Base-by-base conservation (phyloP, 2,329 filamentous ascomycete species). In the Thielaviopsis populi region DNA sequence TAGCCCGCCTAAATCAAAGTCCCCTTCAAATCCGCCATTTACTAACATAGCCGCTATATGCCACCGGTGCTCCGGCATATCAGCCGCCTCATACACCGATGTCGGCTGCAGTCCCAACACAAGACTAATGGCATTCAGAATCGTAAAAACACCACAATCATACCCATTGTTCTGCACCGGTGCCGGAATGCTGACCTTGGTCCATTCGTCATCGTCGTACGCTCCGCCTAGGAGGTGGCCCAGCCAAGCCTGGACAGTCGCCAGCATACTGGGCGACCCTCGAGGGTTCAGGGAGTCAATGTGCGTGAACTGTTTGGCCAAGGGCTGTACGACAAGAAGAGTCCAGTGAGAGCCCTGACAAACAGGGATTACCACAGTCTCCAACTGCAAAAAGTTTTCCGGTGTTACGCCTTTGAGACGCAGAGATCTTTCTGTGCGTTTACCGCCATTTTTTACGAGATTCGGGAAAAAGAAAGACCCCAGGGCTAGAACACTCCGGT, bases 61-160 rank as follows among this genome's bases (percentile, higher is more conserved):
- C 62, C 79, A 76, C 27, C 85, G 78, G 68, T 87, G 84, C 60
- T 78, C 72, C 1, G 77, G 75, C 77, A 89, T 81, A 63, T 87
- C 80, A 0, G 71, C 67, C 42, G 79, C 73, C 1, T 72, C 68
- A 65, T 87, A 84, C 2, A 71, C 71, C 64, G 75, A 73, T n/a
- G 73, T 71, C 1, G 81, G 80, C 66, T 77, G 78, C 19, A 83
- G 68, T 1, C 81, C 81, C 40, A 83, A 70, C 0, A 79, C 76
- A 42, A 84, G 69, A 63, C 83, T 87, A 59, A 89, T 79, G 17
- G 82, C 84, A 69, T 91, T 92, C 19, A 87, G 82, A 68, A 89
- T 83, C 15, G 85, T 82, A 71, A 89, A 89, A 2, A 90, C 82
- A n/a, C 88, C 88, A 68, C 88, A 91, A 71, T 91, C 88, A 70